These are phyloP conservation scores for Cenchrus purpureus DNA, from an alignment of 176 grass and related monocot species.

Conservation along the genomic window DNA sequence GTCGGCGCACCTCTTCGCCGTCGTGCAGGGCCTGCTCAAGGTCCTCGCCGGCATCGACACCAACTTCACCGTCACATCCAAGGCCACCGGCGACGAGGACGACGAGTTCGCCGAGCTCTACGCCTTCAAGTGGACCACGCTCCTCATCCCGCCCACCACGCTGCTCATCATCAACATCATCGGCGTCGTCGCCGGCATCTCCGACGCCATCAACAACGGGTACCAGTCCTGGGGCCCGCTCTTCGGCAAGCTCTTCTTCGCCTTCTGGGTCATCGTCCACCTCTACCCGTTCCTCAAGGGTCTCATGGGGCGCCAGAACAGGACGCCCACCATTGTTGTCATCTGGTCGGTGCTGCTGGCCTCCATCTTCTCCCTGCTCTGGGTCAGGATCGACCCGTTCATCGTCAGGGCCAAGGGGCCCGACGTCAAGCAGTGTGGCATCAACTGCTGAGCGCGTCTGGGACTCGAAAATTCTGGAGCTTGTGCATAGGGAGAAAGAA, in stretches of 20 bases:
- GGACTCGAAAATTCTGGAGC: constrained; percentile 22
- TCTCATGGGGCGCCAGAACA: constrained; percentile 90
- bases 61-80: constrained; percentile 97
- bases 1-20: constrained; percentile 88
- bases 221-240: constrained; percentile 91
- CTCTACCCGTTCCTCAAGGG: constrained; percentile 98
- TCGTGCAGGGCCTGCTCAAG: constrained; percentile 95
- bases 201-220: constrained; percentile 93
- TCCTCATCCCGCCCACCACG: constrained; percentile 90
- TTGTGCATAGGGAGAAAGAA: constrained; percentile 52
- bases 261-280: constrained; percentile 97
- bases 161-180: constrained; percentile 92
- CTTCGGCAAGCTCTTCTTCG: constrained; percentile 94
- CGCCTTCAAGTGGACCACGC: constrained; percentile 97
- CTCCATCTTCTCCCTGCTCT: constrained; percentile 96
- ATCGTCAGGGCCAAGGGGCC: constrained; percentile 80
- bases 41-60: constrained; percentile 90
- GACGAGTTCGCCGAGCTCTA: constrained; percentile 88
- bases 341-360: constrained; percentile 93
- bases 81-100: constrained; percentile 74
- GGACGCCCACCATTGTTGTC: constrained; percentile 92
- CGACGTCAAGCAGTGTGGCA: constrained; percentile 83
- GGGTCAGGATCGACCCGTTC: constrained; percentile 95
- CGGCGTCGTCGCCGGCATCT: constrained; percentile 89
- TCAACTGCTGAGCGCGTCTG: constrained; percentile 69